A percentile compares a stretch with the other conserved stretches of the same genome.
Evolutionary conservation across 495 filamentous ascomycete genomes (phyloP).

Genomic region (Glarea lozoyensis): DNA sequence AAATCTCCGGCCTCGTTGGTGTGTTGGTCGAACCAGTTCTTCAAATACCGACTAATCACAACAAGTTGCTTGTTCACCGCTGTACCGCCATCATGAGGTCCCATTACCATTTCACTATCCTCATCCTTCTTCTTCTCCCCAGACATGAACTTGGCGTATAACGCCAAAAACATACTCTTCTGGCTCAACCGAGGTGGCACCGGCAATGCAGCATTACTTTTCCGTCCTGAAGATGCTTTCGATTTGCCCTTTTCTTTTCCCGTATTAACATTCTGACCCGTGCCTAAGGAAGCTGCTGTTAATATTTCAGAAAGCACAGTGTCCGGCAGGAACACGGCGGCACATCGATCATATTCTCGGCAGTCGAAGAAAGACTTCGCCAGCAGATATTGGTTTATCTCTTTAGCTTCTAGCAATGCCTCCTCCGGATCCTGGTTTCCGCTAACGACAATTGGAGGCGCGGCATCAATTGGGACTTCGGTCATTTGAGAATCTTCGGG

Average conservation of each 20-base stretch:
- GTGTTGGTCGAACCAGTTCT: conserved; percentile 65
- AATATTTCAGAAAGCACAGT: conserved; percentile 55
- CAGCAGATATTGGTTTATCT: conserved; percentile 75
- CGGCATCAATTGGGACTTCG: conserved; percentile 20
- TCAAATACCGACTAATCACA: conserved; percentile 61
- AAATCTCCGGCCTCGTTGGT: conserved; percentile 47
- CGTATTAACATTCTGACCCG: conserved; percentile 26
- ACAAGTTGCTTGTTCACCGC: conserved; percentile 77
- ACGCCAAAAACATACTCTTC: conserved; percentile 81
- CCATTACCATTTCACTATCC: conserved; percentile 94
- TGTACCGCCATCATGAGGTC: conserved; percentile 77
- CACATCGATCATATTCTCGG: conserved; percentile 89
- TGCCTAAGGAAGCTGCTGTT: conserved; percentile 30
- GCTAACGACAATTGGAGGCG: conserved; percentile 26
- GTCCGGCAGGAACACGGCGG: conserved; percentile 77
- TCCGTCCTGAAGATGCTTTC: conserved; percentile 18
- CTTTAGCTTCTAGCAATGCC: conserved; percentile 67
- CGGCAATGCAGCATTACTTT: conserved; percentile 26
- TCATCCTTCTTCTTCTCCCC: conserved; percentile 96
- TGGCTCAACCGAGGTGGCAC: conserved; percentile 60
- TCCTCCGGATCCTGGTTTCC: conserved; percentile 54
- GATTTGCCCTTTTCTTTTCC: conserved; percentile 33
- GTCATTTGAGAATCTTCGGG: conserved; percentile 29
- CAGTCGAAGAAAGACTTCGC: conserved; percentile 96
- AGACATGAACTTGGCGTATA: conserved; percentile 87